Conservation (phyloP, 2,329 filamentous ascomycete genomes). For the Xylariaceae sp. region DNA sequence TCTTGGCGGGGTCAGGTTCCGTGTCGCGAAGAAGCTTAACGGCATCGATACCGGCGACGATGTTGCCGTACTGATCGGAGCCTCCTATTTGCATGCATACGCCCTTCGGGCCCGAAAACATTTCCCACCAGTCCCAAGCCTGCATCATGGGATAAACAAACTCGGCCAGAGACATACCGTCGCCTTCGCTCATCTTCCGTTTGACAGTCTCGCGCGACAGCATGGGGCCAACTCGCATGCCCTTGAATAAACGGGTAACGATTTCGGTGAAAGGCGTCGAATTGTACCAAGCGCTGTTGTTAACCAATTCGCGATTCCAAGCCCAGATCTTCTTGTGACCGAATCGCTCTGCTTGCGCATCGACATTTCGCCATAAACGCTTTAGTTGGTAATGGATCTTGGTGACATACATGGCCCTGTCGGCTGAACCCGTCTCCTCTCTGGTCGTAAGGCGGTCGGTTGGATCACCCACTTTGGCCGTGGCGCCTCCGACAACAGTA, state of each 20-base stretch:
- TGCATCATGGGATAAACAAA: constrained; percentile 92
- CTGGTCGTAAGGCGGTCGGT: constrained; percentile 62
- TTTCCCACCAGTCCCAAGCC: constrained; percentile 92
- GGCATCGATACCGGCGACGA: constrained; percentile 80
- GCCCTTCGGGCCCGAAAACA: constrained; percentile 57
- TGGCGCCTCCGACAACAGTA: constrained; percentile 67
- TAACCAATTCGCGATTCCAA: constrained; percentile 63
- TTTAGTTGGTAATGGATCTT: constrained; percentile 66
- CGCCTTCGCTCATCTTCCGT: constrained; percentile 73
- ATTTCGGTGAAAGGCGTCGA: constrained; percentile 68
- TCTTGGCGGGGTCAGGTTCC: constrained; percentile 42
- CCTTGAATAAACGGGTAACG: constrained; percentile 64
- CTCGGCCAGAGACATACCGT: constrained; percentile 91
- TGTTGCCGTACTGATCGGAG: constrained; percentile 95
- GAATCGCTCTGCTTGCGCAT: constrained; percentile 58
- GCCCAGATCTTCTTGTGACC: constrained; percentile 59
- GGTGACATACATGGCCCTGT: constrained; percentile 58
- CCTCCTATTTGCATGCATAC: constrained; percentile 88
- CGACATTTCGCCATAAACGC: constrained; percentile 69
- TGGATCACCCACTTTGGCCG: constrained; percentile 73
- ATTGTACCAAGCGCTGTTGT: constrained; percentile 83
- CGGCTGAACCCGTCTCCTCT: constrained; percentile 44
- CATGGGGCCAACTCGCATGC: constrained; percentile 78
- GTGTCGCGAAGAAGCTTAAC: constrained; percentile 67
- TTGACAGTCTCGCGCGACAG: constrained; percentile 83